Evolutionary conservation across 2,329 filamentous ascomycete species (phyloP), one percentile per base, ranked within the genome.

Genomic region (Clarireedia hainanense): DNA sequence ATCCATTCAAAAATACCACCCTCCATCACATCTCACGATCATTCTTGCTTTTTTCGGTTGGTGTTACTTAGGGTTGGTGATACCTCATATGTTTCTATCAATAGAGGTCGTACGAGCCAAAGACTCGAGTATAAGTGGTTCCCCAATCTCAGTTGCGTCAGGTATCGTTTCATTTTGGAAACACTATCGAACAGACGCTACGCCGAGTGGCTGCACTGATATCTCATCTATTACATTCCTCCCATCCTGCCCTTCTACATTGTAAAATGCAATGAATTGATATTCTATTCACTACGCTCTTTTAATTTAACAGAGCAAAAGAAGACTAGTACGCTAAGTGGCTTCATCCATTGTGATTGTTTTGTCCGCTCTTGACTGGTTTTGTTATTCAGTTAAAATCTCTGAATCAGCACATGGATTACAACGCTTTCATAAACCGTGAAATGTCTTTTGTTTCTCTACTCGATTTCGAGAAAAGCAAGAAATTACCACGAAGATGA

Each of bases 381-480:
- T 43, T 12, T 24, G 17, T 27, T 20, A 43, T 54, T 24, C 23
- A 47, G 24, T 43, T 23, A n/a, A 42, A 36, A 20, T 14, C 17
- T 55, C 9, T 20, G 9, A 43, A 55, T 50, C 34, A 5, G 42
- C 42, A 55, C 9, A 17, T 7, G n/a, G 36, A 42, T 34, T 30
- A 10, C 14, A 17, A 17, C 26, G 34, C 26, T 40, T 20, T 14
- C 36, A 23, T 50, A 55, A 50, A 43, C 12, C 6, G 30, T 26
- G 46, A 43, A 50, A 50, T 55, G 46, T 36, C 46, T 55, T 50
- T 55, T 43, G 26, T 43, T 55, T 50, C 50, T 50, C 52, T 14
- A 43, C 17, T 50, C 42, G 17, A n/a, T 36, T 36, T 10, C 15
- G 30, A 50, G 24, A 55, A 30, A 37, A 46, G 39, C 26, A 50